Base-by-base conservation (phyloP, 768 basidiomycete species). In the Phallus indusiatus region DNA sequence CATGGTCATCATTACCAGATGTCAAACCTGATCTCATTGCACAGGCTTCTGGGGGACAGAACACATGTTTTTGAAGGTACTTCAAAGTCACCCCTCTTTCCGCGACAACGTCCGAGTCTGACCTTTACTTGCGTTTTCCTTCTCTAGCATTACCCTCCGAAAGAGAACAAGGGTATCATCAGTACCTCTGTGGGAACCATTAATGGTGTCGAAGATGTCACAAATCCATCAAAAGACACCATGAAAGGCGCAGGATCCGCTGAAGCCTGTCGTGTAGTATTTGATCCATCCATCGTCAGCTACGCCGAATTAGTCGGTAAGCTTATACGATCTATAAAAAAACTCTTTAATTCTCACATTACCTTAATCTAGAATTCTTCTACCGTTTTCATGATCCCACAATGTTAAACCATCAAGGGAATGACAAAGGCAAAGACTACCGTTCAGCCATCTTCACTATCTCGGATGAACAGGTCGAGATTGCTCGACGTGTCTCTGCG, bases 301-400 rank as follows among this genome's bases (percentile, higher is more conserved):
- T 98, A 95, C 65, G 90, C 75, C 8, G 85, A 95, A 68, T 82
- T 97, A 35, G 90, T 94, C 34, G 89, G 89, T 86, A 69, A 63
- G 88, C 80, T 12, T 22, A 35, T 28, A 53, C 11, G 20, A 51
- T 14, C 22, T 24, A 21, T 24, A 21, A 1, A 12, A 21, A 18
- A 42, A 56, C 56, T 20, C 35, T 2, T 37, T 24, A 12, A 35
- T 51, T 0, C 47, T 42, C 4, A 28, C 28, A 7, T 28, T 28
- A 28, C 28, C 28, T 3, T 28, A 7, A 7, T 22, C 12, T 69
- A 86, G 92, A 95, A 71, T 94, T 94, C 76, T 95, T 95, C 73
- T 95, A 93, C 71, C 81, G 95, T 50, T 91, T 89, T 0, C 94
- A 97, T 66, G 94, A 96, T 64, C 91, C 94, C 1, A 95, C 93